Evolutionary conservation across 2,329 filamentous ascomycete genomes (phyloP).

Genomic region (Ophiostoma triangulosporum): DNA sequence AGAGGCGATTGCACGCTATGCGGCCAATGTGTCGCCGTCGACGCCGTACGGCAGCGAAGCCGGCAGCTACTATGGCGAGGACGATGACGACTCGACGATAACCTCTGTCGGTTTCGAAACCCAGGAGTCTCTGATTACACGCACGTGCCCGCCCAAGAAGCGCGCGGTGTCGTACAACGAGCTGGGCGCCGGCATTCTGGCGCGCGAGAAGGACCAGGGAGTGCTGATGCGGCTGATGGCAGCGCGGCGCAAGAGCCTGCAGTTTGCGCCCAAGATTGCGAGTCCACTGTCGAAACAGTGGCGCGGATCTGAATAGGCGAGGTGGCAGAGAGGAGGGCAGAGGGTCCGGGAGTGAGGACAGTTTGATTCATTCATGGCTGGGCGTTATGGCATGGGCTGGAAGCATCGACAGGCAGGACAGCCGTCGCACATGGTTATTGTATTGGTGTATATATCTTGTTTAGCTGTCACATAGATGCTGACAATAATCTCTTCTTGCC

Average conservation of each 20-base stretch:
- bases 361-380: neutral
- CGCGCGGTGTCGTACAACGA: constrained; percentile 20
- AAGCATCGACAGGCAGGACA: neutral
- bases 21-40: constrained; percentile 33
- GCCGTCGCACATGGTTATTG: neutral
- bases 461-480: neutral
- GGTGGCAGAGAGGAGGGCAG: neutral
- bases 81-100: constrained; percentile 20
- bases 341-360: neutral
- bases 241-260: constrained; percentile 62
- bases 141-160: constrained; percentile 42
- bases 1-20: constrained; percentile 39
- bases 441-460: neutral
- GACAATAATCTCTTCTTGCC: neutral
- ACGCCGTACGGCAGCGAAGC: constrained; percentile 27
- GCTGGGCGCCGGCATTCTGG: constrained; percentile 32
- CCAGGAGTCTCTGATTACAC: constrained; percentile 29
- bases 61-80: constrained; percentile 13
- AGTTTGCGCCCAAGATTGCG: constrained; percentile 61
- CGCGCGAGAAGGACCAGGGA: constrained; percentile 38
- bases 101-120: constrained; percentile 14
- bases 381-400: neutral
- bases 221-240: constrained; percentile 53
- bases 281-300: constrained; percentile 54
- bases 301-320: constrained; percentile 15